A percentile compares a stretch with the other conserved stretches of the same genome.
Conservation (phyloP, 371 early-diverging fungal species). For the Haplosporangium sp. region DNA sequence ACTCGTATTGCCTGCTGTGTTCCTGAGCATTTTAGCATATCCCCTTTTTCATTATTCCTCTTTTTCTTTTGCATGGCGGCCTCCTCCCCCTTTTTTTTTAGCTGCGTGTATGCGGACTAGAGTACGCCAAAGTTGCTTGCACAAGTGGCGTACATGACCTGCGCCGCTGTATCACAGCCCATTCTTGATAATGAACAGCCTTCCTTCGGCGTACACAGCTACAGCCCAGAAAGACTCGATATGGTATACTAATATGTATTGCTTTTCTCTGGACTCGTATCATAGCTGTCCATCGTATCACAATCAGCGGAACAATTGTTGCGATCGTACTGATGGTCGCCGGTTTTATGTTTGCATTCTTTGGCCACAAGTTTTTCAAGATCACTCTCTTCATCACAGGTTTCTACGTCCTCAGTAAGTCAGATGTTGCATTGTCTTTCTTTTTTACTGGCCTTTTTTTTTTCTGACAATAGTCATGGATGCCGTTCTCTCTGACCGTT, state of each 20-base stretch:
- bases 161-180: no score
- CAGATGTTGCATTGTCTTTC: not conserved
- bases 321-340: conserved; percentile 65
- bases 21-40: not conserved
- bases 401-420: conserved; percentile 63
- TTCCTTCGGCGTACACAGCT: no score
- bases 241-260: not conserved
- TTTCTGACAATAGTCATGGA: no score
- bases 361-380: conserved; percentile 64
- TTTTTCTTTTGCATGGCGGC: not conserved
- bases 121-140: no score
- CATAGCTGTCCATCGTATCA: conserved; percentile 55
- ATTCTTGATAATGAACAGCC: no score
- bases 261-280: not conserved
- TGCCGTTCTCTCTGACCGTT: no score
- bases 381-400: conserved; percentile 70
- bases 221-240: no score
- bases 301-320: conserved; percentile 60
- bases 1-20: not conserved
- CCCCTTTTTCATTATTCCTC: not conserved
- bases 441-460: not conserved
- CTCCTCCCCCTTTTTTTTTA: not conserved
- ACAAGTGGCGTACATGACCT: no score
- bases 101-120: not conserved
- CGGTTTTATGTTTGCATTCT: conserved; percentile 56